Percentiles rank a stretch among this genome's conserved stretches.
These are phyloP conservation scores for Plasmodium fragile DNA, from an alignment of 169 alveolate species.

Conservation along the genomic window DNA sequence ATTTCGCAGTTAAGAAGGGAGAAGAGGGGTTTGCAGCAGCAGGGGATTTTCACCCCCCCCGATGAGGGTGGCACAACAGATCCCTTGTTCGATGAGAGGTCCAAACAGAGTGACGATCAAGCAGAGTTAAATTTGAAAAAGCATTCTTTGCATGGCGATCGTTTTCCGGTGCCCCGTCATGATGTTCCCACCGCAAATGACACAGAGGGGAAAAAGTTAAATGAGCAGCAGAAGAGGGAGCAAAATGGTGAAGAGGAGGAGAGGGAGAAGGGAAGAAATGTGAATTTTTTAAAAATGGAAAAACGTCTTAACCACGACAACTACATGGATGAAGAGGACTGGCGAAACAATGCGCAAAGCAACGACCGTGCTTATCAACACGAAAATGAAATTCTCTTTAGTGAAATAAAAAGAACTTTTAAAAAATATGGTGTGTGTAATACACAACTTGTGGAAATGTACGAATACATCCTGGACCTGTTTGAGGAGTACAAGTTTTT, in stretches of 20 bases:
- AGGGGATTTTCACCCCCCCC: not conserved
- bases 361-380: not conserved
- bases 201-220: not conserved
- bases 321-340: conserved; percentile 5
- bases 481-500: conserved; percentile 27
- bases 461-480: conserved; percentile 19
- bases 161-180: not conserved
- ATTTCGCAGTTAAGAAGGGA: not conserved
- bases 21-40: not conserved
- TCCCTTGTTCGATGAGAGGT: not conserved
- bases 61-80: not conserved
- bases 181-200: not conserved
- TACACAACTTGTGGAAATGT: conserved; percentile 42
- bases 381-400: conserved; percentile 20
- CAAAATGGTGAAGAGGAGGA: not conserved
- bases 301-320: not conserved
- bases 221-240: not conserved
- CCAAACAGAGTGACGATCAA: not conserved
- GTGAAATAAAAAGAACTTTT: conserved; percentile 24
- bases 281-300: too few relatives aligned
- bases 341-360: not conserved
- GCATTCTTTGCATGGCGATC: not conserved
- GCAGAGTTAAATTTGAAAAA: not conserved
- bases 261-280: too few relatives aligned
- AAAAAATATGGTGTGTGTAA: conserved; percentile 52